Evolutionary conservation across 192 early-diverging fungal species (phyloP).

Genomic region (Pilaira anomala): DNA sequence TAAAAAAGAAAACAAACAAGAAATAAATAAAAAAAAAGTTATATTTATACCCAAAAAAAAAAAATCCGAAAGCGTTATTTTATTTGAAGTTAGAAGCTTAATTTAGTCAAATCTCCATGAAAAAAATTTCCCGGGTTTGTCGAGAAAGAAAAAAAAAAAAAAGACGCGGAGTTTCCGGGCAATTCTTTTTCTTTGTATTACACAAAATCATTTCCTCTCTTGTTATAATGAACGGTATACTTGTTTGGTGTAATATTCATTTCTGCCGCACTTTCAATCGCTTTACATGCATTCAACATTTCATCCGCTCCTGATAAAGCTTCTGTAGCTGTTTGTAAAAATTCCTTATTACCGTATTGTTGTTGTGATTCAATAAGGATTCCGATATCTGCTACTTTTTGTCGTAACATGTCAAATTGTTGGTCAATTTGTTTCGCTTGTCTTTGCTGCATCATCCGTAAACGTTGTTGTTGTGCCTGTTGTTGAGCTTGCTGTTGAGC

Average conservation of each 20-base stretch:
- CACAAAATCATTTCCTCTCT: slow-evolving; percentile 8
- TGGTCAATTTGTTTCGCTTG: slow-evolving; percentile 19
- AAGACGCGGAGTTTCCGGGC: not conserved
- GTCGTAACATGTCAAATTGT: slow-evolving; percentile 26
- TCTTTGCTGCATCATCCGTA: not conserved
- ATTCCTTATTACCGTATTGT: slow-evolving; percentile 18
- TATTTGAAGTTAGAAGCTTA: slow-evolving; percentile 1
- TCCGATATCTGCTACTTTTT: slow-evolving; percentile 22
- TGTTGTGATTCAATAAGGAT: slow-evolving; percentile 28
- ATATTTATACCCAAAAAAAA: too few species aligned
- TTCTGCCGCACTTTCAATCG: not conserved
- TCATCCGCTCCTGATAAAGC: slow-evolving; percentile 27
- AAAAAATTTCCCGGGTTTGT: not conserved
- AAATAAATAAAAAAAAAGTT: too few species aligned
- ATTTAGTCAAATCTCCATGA: slow-evolving; percentile 8
- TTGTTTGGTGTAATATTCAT: slow-evolving; percentile 2
- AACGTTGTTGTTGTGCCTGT: slow-evolving; percentile 7
- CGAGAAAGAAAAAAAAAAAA: too few species aligned
- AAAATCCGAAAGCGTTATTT: not conserved
- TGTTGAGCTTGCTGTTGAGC: slow-evolving; percentile 6
- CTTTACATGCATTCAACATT: slow-evolving; percentile 26
- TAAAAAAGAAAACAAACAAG: not conserved
- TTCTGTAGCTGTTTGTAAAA: slow-evolving; percentile 28
- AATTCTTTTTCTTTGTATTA: slow-evolving; percentile 10
- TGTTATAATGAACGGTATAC: slow-evolving; percentile 18